Evolutionary conservation across 352 stramenopile genomes (phyloP).

Genomic region (Phytophthora palmivora): DNA sequence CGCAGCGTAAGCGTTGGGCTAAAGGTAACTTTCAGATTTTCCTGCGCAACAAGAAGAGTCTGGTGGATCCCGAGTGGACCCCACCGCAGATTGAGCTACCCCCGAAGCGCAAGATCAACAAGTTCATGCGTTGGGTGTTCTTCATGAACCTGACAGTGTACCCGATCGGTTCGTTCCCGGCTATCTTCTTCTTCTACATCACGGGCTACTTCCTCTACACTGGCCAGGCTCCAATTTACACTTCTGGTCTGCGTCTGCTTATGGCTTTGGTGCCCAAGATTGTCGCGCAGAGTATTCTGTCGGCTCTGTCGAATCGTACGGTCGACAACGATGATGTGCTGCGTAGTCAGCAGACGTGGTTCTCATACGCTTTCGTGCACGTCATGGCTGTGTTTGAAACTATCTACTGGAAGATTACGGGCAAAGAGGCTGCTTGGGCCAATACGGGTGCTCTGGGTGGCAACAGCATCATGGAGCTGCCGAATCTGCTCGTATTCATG

Average conservation of each 20-base stretch:
- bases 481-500: slow-evolving; percentile 75
- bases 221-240: slow-evolving; percentile 77
- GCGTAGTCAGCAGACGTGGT: slow-evolving; percentile 80
- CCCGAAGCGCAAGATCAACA: slow-evolving; percentile 70
- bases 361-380: slow-evolving; percentile 81
- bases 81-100: slow-evolving; percentile 57
- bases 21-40: slow-evolving; percentile 86
- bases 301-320: slow-evolving; percentile 71
- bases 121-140: slow-evolving; percentile 83
- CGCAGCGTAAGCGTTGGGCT: slow-evolving; percentile 77
- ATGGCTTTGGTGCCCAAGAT: slow-evolving; percentile 82
- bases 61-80: slow-evolving; percentile 68
- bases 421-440: slow-evolving; percentile 73
- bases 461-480: slow-evolving; percentile 75
- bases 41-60: slow-evolving; percentile 68
- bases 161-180: slow-evolving; percentile 75
- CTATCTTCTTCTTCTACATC: slow-evolving; percentile 82
- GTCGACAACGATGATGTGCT: slow-evolving; percentile 81
- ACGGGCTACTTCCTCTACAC: slow-evolving; percentile 81
- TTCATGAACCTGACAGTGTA: slow-evolving; percentile 86
- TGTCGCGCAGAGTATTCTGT: slow-evolving; percentile 71
- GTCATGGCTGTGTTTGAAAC: slow-evolving; percentile 77
- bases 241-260: slow-evolving; percentile 63
- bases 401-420: slow-evolving; percentile 81
- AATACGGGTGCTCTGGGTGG: slow-evolving; percentile 69